These are phyloP conservation scores for Fusarium nurragi DNA, from an alignment of 2,329 filamentous ascomycete genomes.

Conservation along the genomic window DNA sequence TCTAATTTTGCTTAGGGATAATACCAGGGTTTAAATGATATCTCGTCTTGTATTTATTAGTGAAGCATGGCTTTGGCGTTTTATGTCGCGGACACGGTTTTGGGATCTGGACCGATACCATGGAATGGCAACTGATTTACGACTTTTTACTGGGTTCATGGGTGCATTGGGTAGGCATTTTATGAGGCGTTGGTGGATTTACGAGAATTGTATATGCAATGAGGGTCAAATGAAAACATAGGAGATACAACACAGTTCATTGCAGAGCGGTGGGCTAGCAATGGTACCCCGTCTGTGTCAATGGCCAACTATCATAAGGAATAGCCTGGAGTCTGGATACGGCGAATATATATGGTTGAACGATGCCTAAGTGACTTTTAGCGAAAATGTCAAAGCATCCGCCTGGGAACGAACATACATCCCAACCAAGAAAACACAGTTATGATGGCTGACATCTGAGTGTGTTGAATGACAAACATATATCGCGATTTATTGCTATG, in stretches of 20 bases:
- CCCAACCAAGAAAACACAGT: neutral
- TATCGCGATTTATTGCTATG: neutral
- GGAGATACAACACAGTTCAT: neutral
- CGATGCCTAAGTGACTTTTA: neutral
- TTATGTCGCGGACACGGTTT: slow-evolving; percentile 24
- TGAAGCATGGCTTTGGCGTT: slow-evolving; percentile 47
- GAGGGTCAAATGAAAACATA: neutral
- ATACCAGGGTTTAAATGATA: slow-evolving; percentile 16
- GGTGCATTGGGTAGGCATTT: slow-evolving; percentile 35
- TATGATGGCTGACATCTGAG: neutral
- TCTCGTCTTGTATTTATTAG: slow-evolving; percentile 28
- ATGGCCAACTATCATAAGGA: neutral
- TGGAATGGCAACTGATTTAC: slow-evolving; percentile 18
- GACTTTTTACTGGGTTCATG: slow-evolving; percentile 18
- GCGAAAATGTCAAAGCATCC: neutral
- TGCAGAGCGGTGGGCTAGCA: neutral
- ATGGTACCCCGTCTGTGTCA: neutral
- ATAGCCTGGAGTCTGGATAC: neutral
- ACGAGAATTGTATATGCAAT: slow-evolving; percentile 15
- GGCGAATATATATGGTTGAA: neutral
- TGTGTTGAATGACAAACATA: neutral
- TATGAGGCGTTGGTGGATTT: slow-evolving; percentile 34
- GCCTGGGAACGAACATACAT: neutral
- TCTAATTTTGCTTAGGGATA: slow-evolving; percentile 29
- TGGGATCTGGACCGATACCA: slow-evolving; percentile 31